phyloP scores from a whole-genome alignment of 169 alveolate species.

The Theileria sp. region DNA sequence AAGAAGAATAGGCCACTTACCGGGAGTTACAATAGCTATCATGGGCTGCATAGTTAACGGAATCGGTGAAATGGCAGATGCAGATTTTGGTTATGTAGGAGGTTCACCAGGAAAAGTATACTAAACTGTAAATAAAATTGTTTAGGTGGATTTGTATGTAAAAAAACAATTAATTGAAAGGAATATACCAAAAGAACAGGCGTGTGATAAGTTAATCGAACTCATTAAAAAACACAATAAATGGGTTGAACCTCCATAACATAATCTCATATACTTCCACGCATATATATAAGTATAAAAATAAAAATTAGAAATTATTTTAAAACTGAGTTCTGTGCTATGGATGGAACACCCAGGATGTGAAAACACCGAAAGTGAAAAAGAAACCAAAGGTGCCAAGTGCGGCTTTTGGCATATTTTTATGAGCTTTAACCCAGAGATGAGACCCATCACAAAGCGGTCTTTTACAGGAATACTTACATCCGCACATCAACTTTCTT shows the following conservation, averaged over 20 bases:
- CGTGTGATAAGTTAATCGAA: slow-evolving; percentile 76
- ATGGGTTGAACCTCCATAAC: slow-evolving; percentile 67
- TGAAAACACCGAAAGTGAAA: slow-evolving; percentile 77
- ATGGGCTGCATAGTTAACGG: slow-evolving; percentile 90
- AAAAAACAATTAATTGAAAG: slow-evolving; percentile 78
- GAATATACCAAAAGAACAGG: slow-evolving; percentile 78
- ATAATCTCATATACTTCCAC: not conserved
- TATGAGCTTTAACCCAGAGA: slow-evolving; percentile 79
- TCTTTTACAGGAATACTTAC: slow-evolving; percentile 67
- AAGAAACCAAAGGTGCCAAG: slow-evolving; percentile 70
- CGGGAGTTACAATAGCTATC: slow-evolving; percentile 85
- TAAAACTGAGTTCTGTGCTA: slow-evolving; percentile 3
- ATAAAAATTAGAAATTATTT: no score
- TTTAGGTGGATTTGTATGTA: slow-evolving; percentile 83
- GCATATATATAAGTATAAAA: not conserved
- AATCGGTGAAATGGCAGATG: slow-evolving; percentile 90
- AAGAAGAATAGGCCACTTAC: slow-evolving; percentile 82
- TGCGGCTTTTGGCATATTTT: slow-evolving; percentile 76
- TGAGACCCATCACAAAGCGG: slow-evolving; percentile 79
- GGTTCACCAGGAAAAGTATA: slow-evolving; percentile 77
- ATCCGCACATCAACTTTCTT: slow-evolving; percentile 76
- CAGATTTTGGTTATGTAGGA: slow-evolving; percentile 88
- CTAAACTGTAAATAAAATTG: not conserved
- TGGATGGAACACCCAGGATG: slow-evolving; percentile 80
- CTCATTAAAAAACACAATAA: slow-evolving; percentile 70